These are phyloP conservation scores for Leccinum pellstonianum DNA, from an alignment of 768 basidiomycete genomes.

Conservation along the genomic window DNA sequence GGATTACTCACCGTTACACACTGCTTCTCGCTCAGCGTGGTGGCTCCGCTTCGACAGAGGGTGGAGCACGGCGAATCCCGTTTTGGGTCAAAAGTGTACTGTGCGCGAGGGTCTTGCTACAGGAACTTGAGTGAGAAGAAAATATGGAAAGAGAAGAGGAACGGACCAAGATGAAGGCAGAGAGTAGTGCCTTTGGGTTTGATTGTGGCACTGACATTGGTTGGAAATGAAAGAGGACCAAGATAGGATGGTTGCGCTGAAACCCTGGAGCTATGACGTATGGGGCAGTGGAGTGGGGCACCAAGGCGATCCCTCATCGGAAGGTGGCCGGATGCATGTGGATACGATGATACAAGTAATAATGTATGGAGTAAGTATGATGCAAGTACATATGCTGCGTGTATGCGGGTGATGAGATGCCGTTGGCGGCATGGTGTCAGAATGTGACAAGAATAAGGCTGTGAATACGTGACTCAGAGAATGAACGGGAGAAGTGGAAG, in stretches of 20 bases:
- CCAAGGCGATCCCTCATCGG: constrained; percentile 3
- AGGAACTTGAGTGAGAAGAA: constrained; percentile 1
- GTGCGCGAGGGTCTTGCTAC: constrained; percentile 37
- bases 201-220: constrained; percentile 18
- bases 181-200: constrained; percentile 34
- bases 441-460: constrained; percentile 10
- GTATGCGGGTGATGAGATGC: constrained; percentile 9
- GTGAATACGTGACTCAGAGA: constrained; percentile 15
- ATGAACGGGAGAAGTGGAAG: not conserved
- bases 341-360: constrained; percentile 24
- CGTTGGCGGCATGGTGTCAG: constrained; percentile 5
- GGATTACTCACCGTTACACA: constrained; percentile 53
- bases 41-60: constrained; percentile 50
- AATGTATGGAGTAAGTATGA: constrained; percentile 24
- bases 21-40: constrained; percentile 34
- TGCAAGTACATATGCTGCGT: constrained; percentile 29
- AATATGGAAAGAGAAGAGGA: constrained; percentile 11
- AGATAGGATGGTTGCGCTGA: not conserved
- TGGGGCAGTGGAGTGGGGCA: constrained; percentile 12
- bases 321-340: constrained; percentile 11
- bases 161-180: constrained; percentile 48
- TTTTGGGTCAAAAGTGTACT: constrained; percentile 64
- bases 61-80: constrained; percentile 55
- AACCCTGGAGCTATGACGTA: constrained; percentile 24
- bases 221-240: constrained; percentile 20